A percentile compares a stretch with the other conserved stretches of the same genome.
phyloP scores from a whole-genome alignment of 164 flowering plant species.

The Umbilicus rupestris region DNA sequence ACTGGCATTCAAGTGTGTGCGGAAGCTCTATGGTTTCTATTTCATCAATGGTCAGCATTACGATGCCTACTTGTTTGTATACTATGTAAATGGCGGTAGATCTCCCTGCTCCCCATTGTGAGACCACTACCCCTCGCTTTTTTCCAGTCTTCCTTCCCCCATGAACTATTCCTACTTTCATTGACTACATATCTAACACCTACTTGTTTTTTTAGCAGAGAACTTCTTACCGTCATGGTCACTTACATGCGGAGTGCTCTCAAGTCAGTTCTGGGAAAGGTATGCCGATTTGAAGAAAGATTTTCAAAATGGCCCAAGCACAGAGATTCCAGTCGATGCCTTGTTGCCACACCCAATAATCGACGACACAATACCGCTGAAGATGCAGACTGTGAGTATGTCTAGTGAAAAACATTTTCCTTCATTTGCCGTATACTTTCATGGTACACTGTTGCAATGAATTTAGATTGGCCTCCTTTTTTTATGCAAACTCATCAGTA shows the following conservation, averaged over 20 bases:
- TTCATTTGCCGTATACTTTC: not conserved
- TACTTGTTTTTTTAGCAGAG: too few species aligned
- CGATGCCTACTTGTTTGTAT: conserved; percentile 78
- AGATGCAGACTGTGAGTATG: conserved; percentile 5
- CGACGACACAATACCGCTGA: not conserved
- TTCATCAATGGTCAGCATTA: conserved; percentile 68
- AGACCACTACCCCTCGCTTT: conserved; percentile 21
- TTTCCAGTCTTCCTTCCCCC: too few species aligned
- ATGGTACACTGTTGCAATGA: not conserved
- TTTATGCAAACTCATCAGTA: not conserved
- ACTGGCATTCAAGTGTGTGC: conserved; percentile 69
- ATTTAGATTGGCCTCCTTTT: not conserved
- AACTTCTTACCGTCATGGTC: not conserved
- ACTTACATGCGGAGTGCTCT: conserved; percentile 1
- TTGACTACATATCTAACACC: too few species aligned
- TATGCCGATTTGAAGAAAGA: not conserved
- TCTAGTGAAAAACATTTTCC: not conserved
- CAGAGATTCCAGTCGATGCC: not conserved
- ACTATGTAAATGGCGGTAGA: conserved; percentile 76
- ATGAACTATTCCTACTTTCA: too few species aligned
- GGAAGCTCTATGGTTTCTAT: conserved; percentile 62
- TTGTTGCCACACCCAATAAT: not conserved
- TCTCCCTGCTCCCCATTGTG: conserved; percentile 94
- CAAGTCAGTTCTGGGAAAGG: conserved; percentile 1
- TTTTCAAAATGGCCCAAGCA: conserved; percentile 7